Evolutionary conservation across 2,329 filamentous ascomycete genomes (phyloP), one percentile per base, ranked within the genome.

Genomic region (Scedosporium minutisporum): DNA sequence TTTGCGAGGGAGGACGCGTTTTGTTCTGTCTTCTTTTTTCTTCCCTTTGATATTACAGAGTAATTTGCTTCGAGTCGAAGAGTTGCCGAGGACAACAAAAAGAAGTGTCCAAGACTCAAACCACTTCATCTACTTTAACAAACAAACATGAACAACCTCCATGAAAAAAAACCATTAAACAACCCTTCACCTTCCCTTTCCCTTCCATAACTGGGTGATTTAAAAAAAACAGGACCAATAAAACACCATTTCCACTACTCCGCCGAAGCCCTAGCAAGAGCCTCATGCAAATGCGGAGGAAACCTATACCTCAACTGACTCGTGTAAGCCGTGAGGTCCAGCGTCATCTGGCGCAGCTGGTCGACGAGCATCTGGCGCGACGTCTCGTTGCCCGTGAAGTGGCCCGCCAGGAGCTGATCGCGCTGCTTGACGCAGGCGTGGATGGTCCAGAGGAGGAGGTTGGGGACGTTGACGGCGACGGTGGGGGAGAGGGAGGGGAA

Each of bases 391-490:
- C 85, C 88, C 68, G 88, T 91, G 74, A 89, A 97, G 68, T 88
- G 84, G 29, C 87, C 87, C 64, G 80, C 82, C 63, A 83, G 82
- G 57, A 96, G 81, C 65, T 87, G 79, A 68, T 89, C 87, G 65
- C 90, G 85, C 75, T 96, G 88, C 63, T 87, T 84, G 59, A 88
- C 87, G 75, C 93, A 96, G 76, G 90, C 92, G 51, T 88, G 83
- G 67, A 99, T 91, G 59, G 91, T 91, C 95, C 95, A 97, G 78
- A 96, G 88, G 66, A 99, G 83, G 65, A 97, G 81, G 74, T 93
- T 91, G 18, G 93, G 93, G 68, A 97, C 87, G 70, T 95, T 96
- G 72, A 91, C 87, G 2, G 93, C 88, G 48, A 99, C 89, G 6
- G 92, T 85, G 67, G 91, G 86, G 3, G 91, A 85, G 48, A 96